Conservation (phyloP, 345 rosid species). For the Citrus sp. region DNA sequence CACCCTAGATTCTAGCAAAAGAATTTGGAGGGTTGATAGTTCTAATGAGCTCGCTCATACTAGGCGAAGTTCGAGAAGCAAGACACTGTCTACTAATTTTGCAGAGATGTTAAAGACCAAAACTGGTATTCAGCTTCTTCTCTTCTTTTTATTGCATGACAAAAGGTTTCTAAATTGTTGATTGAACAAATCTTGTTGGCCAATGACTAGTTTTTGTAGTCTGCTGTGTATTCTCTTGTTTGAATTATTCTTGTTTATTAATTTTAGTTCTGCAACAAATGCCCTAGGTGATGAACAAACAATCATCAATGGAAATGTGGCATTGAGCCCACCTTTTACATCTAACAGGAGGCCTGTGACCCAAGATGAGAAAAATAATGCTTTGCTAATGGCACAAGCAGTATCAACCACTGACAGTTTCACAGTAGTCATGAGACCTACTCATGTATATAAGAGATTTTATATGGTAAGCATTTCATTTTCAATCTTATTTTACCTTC, state of each 20-base stretch:
- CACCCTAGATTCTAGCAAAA: constrained; percentile 11
- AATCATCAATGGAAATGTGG: neutral
- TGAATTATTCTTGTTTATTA: neutral
- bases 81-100: constrained; percentile 6
- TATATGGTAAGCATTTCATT: constrained; percentile 30
- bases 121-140: constrained; percentile 26
- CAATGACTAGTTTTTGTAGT: neutral
- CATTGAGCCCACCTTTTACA: constrained; percentile 1
- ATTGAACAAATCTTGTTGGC: neutral
- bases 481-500: neutral
- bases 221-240: neutral
- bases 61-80: constrained; percentile 4
- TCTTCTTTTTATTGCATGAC: neutral
- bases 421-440: constrained; percentile 35
- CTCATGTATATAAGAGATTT: constrained; percentile 30
- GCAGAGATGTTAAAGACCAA: constrained; percentile 18
- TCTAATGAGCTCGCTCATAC: neutral
- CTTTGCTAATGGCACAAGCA: constrained; percentile 28
- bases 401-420: constrained; percentile 27
- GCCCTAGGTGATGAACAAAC: constrained; percentile 2
- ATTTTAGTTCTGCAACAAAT: constrained; percentile 5
- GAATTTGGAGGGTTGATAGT: constrained; percentile 8
- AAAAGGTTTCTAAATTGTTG: neutral
- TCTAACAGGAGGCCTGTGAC: constrained; percentile 38
- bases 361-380: constrained; percentile 25